Percentiles rank a stretch among this genome's conserved stretches.
phyloP scores from a whole-genome alignment of 108 stramenopile species.

The Pelagomonas calceolata region DNA sequence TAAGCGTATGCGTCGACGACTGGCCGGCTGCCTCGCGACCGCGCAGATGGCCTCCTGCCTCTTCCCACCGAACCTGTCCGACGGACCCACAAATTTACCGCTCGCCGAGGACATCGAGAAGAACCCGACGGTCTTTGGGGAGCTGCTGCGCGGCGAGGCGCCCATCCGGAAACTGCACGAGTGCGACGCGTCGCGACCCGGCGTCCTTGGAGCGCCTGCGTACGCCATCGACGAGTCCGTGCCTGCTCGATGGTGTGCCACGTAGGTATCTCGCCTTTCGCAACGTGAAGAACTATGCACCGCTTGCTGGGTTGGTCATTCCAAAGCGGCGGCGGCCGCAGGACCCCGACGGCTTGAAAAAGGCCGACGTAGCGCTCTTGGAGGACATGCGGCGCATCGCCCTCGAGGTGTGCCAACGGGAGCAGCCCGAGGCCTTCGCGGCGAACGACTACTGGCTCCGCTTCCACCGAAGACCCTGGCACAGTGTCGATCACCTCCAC shows the following conservation, averaged over 20 bases:
- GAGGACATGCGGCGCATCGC: constrained; percentile 46
- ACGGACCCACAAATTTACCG: too few species aligned
- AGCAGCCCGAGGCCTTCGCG: constrained; percentile 31
- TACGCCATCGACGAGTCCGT: too few species aligned
- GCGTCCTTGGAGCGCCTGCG: too few species aligned
- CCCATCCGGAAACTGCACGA: neutral
- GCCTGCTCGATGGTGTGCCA: too few species aligned
- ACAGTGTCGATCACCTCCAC: constrained; percentile 58
- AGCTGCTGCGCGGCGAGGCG: constrained; percentile 40
- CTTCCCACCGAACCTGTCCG: too few species aligned
- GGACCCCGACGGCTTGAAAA: constrained; percentile 9
- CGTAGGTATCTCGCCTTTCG: constrained; percentile 45
- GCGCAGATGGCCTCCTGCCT: too few species aligned
- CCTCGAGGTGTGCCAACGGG: constrained; percentile 25
- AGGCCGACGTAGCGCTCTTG: constrained; percentile 23
- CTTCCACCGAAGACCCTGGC: constrained; percentile 61
- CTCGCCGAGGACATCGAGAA: constrained; percentile 26
- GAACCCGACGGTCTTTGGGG: constrained; percentile 62
- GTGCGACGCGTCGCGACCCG: neutral
- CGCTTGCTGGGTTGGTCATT: constrained; percentile 52
- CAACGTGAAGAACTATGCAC: constrained; percentile 42
- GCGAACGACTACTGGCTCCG: constrained; percentile 45
- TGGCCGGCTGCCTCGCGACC: too few species aligned
- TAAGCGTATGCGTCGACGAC: too few species aligned
- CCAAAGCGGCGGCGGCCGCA: constrained; percentile 41